phyloP scores from a whole-genome alignment of 2,329 filamentous ascomycete genomes.

The Exophiala phaeomuriformis region DNA sequence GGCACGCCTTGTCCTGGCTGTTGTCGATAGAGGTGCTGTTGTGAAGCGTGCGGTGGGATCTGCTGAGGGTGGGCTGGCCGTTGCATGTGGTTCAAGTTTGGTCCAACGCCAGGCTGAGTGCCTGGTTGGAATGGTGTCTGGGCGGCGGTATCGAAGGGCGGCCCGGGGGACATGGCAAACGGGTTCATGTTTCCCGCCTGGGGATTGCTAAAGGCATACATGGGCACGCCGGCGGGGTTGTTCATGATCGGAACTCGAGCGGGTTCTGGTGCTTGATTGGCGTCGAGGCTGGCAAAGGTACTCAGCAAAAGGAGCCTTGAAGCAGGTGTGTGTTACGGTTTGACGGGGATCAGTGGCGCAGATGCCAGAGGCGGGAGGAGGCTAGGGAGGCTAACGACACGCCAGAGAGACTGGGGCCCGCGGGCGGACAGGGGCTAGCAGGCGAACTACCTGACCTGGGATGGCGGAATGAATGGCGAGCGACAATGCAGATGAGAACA shows the following conservation, averaged over 20 bases:
- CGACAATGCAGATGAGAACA: not conserved
- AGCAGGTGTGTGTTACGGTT: constrained; percentile 11
- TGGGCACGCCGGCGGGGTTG: constrained; percentile 25
- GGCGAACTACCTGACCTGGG: not conserved
- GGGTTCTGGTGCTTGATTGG: constrained; percentile 15
- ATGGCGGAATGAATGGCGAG: not conserved
- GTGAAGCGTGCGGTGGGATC: constrained; percentile 12
- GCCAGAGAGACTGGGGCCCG: constrained; percentile 8
- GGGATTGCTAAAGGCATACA: constrained; percentile 18
- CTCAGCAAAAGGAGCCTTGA: constrained; percentile 8
- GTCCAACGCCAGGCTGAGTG: constrained; percentile 4
- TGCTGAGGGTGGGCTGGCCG: constrained; percentile 19
- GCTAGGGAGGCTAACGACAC: constrained; percentile 9
- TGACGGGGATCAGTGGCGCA: constrained; percentile 6
- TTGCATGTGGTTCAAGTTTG: constrained; percentile 12
- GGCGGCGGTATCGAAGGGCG: constrained; percentile 19
- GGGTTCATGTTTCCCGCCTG: constrained; percentile 1
- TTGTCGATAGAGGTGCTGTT: constrained; percentile 23
- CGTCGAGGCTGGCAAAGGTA: constrained; percentile 17
- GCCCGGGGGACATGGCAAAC: constrained; percentile 13
- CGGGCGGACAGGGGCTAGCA: constrained; percentile 8
- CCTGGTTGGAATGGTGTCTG: constrained; percentile 23
- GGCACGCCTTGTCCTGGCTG: constrained; percentile 20
- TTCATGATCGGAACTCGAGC: constrained; percentile 20
- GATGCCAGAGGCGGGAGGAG: constrained; percentile 9